Conservation (phyloP, 2,329 filamentous ascomycete species). For the Myriosclerotinia duriaeana region DNA sequence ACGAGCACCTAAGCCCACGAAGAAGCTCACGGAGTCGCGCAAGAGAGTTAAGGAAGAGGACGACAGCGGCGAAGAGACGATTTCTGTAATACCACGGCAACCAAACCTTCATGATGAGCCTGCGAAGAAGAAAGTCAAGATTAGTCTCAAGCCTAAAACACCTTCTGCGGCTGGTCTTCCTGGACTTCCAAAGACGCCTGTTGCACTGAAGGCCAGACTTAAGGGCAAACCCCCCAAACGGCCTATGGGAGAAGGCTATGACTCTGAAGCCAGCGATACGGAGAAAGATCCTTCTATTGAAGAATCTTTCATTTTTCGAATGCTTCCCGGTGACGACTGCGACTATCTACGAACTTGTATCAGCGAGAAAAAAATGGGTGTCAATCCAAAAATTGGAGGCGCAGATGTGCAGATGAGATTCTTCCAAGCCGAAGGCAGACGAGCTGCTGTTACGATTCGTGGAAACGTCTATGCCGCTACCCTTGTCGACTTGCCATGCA, state of each 20-base stretch:
- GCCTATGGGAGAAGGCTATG: slow-evolving; percentile 84
- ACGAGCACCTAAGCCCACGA: slow-evolving; percentile 58
- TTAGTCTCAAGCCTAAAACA: slow-evolving; percentile 25
- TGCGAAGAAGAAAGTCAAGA: slow-evolving; percentile 51
- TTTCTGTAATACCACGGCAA: slow-evolving; percentile 29
- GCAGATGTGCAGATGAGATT: slow-evolving; percentile 81
- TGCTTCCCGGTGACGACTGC: slow-evolving; percentile 81
- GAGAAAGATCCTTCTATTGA: slow-evolving; percentile 87
- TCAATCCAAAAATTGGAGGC: slow-evolving; percentile 60
- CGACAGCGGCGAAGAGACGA: slow-evolving; percentile 48
- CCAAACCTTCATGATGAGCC: slow-evolving; percentile 20
- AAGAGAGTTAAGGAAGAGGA: slow-evolving; percentile 59
- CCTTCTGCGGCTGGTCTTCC: slow-evolving; percentile 20
- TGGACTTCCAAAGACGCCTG: slow-evolving; percentile 37
- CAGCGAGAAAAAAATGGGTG: slow-evolving; percentile 72
- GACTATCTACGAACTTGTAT: slow-evolving; percentile 78
- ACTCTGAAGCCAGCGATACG: slow-evolving; percentile 90
- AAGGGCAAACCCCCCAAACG: slow-evolving; percentile 68
- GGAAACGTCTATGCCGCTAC: slow-evolving; percentile 62
- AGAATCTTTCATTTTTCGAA: slow-evolving; percentile 84
- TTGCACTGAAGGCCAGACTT: slow-evolving; percentile 56
- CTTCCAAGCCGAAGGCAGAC: slow-evolving; percentile 63
- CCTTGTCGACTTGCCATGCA: slow-evolving; percentile 67
- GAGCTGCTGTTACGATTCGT: slow-evolving; percentile 60
- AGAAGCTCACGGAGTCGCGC: slow-evolving; percentile 55